Base-by-base conservation (phyloP, 106 monocot genomes). In the Dendrobium chrysotoxum region DNA sequence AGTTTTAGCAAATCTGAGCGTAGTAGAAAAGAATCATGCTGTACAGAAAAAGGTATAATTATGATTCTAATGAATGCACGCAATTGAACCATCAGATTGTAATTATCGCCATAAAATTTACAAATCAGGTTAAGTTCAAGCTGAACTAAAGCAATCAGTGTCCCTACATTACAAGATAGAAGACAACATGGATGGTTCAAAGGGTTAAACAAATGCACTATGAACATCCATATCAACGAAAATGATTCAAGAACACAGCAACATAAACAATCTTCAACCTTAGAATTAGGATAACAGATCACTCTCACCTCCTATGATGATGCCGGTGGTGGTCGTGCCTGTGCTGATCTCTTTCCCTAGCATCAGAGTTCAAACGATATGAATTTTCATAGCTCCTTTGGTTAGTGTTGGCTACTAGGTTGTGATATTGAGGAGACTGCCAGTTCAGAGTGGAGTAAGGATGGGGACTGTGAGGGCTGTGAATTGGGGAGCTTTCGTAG, bases 301-400 rank as follows among this genome's bases (percentile, higher is more conserved):
- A 50, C 0, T 28, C 25, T 81, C 57, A 81, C 40, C 75, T 66
- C 45, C 82, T 65, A 21, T 68, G 44, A 77, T 67, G 76, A 7
- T 78, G 82, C 67, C 78, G 78, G 21, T 82, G 53, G 53, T 88
- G 78, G 17, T 90, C 89, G 25, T 77, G 81, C 76, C 83, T 15
- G 50, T 50, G 77, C 54, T 92, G 87, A 21, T 81, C 74, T 31
- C 54, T 30, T 70, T 81, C 53, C 76, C 85, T 16, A 3, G 23
- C 30, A 47, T 83, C 82, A 1, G 83, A 47, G 67, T 65, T 86
- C 3, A 39, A 3, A 31, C 53, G 21, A 42, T 74, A 82, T 21
- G 75, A 28, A 46, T 38, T 77, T 1, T 79, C 55, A 23, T 50
- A 81, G 7, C 57, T 75, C 82, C 84, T 81, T 1, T 80, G 86